Conservation (phyloP, 441 rosid species). For the Mallotus japonicus region DNA sequence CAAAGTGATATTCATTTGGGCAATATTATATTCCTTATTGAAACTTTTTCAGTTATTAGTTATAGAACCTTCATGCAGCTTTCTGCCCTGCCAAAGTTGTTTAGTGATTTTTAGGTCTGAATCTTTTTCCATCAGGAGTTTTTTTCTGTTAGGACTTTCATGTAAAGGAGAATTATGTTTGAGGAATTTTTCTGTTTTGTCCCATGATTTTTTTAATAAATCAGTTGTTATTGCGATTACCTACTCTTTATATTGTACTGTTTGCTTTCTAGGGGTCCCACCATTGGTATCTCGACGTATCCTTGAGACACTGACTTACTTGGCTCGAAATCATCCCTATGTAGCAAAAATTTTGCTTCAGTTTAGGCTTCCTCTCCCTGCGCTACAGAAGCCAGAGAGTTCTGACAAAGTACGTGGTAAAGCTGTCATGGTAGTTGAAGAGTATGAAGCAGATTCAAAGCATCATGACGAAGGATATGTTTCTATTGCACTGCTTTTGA, state of each 20-base stretch:
- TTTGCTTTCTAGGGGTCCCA: conserved; percentile 68
- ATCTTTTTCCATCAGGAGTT: not conserved
- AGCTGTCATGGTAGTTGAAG: conserved; percentile 61
- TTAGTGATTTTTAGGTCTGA: not conserved
- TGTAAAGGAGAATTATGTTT: not conserved
- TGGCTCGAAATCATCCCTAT: conserved; percentile 83
- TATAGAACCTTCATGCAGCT: not conserved
- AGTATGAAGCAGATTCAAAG: conserved; percentile 36
- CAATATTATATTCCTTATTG: not conserved
- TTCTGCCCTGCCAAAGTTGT: not conserved
- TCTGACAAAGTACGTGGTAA: conserved; percentile 63
- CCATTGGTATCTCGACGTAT: conserved; percentile 91
- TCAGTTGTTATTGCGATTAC: not conserved
- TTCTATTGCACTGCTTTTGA: conserved; percentile 74
- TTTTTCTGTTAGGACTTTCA: not conserved
- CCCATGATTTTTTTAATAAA: not conserved
- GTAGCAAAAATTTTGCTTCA: conserved; percentile 86
- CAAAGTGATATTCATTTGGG: not conserved
- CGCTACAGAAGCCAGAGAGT: conserved; percentile 36
- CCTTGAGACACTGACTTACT: conserved; percentile 83
- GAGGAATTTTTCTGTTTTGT: not conserved
- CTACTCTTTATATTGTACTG: conserved; percentile 3
- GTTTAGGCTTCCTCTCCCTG: conserved; percentile 56
- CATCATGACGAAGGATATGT: conserved; percentile 47
- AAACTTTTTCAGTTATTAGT: not conserved